phyloP scores from a whole-genome alignment of 306 rosid genomes.

The Inga oerstediana region DNA sequence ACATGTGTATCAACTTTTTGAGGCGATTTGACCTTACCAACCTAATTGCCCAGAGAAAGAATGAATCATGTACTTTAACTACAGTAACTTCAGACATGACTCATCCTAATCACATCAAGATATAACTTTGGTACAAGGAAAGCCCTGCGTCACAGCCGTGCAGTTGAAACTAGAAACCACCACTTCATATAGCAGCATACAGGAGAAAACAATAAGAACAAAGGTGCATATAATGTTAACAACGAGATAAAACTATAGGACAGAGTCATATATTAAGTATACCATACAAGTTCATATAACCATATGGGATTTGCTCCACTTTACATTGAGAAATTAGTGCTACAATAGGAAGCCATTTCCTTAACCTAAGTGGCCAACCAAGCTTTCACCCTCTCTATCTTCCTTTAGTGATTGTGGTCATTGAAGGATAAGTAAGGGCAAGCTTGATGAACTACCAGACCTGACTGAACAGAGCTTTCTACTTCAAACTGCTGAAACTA shows the following conservation, averaged over 20 bases:
- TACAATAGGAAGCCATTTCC: conserved; percentile 47
- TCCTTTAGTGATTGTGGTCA: conserved; percentile 38
- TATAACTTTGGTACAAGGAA: not conserved
- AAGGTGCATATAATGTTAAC: conserved; percentile 19
- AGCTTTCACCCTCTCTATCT: conserved; percentile 37
- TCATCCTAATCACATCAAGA: not conserved
- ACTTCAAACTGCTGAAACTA: conserved; percentile 44
- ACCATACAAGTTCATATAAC: conserved; percentile 52
- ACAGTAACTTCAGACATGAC: not conserved
- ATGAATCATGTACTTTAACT: conserved; percentile 9
- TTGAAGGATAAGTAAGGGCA: conserved; percentile 37
- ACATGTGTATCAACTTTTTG: conserved; percentile 42
- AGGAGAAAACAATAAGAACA: not conserved
- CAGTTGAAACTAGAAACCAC: not conserved
- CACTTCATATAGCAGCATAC: not conserved
- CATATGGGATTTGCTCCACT: conserved; percentile 44
- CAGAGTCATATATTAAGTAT: conserved; percentile 35
- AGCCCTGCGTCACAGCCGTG: not conserved
- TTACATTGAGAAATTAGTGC: conserved; percentile 56
- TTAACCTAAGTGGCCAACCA: conserved; percentile 45
- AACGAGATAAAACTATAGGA: conserved; percentile 45
- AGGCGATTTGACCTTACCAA: conserved; percentile 35
- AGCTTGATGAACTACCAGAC: conserved; percentile 25
- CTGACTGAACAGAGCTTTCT: conserved; percentile 37
- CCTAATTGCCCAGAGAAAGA: conserved; percentile 17